These are phyloP conservation scores for Trichosporon sp. DNA, from an alignment of 1,284 basidiomycete genomes.

Conservation along the genomic window DNA sequence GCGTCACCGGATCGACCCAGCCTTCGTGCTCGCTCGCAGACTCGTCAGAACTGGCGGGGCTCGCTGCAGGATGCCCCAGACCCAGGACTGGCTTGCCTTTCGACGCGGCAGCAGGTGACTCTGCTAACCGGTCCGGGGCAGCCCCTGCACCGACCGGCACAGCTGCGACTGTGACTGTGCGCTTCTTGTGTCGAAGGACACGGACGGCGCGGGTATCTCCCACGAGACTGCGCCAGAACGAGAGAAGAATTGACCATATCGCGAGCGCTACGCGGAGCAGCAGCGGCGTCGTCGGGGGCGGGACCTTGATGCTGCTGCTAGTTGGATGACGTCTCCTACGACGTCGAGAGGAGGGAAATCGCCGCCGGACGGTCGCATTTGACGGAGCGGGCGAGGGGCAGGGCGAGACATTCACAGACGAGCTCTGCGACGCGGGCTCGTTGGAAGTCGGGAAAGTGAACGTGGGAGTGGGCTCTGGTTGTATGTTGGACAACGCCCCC, in stretches of 20 bases:
- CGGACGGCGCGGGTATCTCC: slow-evolving; percentile 50
- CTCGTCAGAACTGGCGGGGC: slow-evolving; percentile 19
- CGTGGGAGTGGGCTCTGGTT: background rate
- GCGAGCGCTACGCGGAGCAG: slow-evolving; percentile 48
- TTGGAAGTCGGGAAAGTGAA: slow-evolving; percentile 14
- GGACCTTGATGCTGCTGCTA: slow-evolving; percentile 44
- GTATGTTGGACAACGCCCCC: background rate
- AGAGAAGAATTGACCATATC: slow-evolving; percentile 50
- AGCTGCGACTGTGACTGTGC: slow-evolving; percentile 8
- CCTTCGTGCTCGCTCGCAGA: slow-evolving; percentile 27
- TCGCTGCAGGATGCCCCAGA: background rate
- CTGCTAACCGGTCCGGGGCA: slow-evolving; percentile 9
- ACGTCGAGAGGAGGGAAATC: slow-evolving; percentile 8
- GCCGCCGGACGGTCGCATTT: background rate
- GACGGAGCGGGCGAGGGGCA: background rate
- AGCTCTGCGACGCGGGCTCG: background rate
- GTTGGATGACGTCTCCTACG: slow-evolving; percentile 29
- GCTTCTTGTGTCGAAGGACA: slow-evolving; percentile 26
- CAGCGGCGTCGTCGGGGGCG: slow-evolving; percentile 50
- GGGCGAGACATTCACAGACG: slow-evolving; percentile 14
- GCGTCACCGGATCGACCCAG: slow-evolving; percentile 54
- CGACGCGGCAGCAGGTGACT: background rate
- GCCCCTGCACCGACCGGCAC: slow-evolving; percentile 4
- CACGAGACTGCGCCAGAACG: slow-evolving; percentile 52
- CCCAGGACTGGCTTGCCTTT: slow-evolving; percentile 2